Conservation (phyloP, 495 filamentous ascomycete species). For the Glarea lozoyensis region DNA sequence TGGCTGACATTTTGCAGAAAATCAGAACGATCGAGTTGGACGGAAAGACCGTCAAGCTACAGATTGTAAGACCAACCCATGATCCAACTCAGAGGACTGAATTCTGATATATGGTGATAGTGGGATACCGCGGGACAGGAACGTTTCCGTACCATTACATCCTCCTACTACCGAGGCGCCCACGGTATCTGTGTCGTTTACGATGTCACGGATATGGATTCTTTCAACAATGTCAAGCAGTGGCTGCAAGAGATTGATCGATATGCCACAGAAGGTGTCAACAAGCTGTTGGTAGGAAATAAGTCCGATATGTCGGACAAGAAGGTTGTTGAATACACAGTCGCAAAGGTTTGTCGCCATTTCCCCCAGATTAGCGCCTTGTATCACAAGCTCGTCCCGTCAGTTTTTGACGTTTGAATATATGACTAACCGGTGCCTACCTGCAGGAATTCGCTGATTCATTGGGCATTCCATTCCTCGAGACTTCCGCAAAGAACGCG, state of each 20-base stretch:
- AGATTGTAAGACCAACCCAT: constrained; percentile 65
- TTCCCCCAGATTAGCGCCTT: constrained; percentile 15
- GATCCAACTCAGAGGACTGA: background rate
- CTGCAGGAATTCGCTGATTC: constrained; percentile 96
- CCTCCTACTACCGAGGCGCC: constrained; percentile 96
- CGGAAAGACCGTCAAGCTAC: constrained; percentile 98
- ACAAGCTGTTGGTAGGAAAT: constrained; percentile 98
- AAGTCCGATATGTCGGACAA: constrained; percentile 99
- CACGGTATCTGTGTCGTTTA: constrained; percentile 99
- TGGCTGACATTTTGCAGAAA: constrained; percentile 57
- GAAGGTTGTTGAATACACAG: constrained; percentile 99
- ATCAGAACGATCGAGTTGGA: constrained; percentile 99
- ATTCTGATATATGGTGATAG: constrained; percentile 36
- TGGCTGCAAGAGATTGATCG: constrained; percentile 99
- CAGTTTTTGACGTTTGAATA: too few relatives aligned
- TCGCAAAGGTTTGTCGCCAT: constrained; percentile 80
- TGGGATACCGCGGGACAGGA: constrained; percentile 99
- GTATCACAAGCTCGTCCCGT: constrained; percentile 6
- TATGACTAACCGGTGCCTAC: constrained; percentile 13
- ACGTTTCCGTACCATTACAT: constrained; percentile 98
- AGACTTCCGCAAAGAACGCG: constrained; percentile 98
- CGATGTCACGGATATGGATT: constrained; percentile 99
- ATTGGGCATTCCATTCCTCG: constrained; percentile 97
- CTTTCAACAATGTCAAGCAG: constrained; percentile 99
- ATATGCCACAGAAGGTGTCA: constrained; percentile 97